Percentiles rank a stretch among this genome's conserved stretches.
Evolutionary conservation across 2,329 filamentous ascomycete species (phyloP).

Genomic region (Orbilia brochopaga): DNA sequence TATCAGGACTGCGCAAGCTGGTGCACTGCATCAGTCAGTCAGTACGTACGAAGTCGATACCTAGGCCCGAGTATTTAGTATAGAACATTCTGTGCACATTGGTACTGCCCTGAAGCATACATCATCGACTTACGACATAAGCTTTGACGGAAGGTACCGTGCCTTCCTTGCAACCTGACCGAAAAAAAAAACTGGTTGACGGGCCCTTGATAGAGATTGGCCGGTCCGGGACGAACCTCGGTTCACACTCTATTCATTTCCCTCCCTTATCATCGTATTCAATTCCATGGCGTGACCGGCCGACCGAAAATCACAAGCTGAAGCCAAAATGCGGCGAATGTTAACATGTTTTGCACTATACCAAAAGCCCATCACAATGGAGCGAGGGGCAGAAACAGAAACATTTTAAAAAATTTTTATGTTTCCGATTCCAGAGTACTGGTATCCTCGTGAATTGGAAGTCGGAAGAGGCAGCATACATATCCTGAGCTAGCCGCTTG

Average conservation of each 20-base stretch:
- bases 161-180: not conserved
- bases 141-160: not conserved
- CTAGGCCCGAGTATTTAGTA: not conserved
- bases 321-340: conserved; percentile 3
- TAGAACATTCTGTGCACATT: too few relatives aligned
- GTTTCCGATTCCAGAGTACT: too few relatives aligned
- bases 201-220: not conserved
- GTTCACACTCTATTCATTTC: not conserved
- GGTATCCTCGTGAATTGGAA: too few relatives aligned
- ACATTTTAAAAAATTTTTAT: too few relatives aligned
- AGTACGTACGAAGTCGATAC: not conserved
- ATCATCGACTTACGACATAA: not conserved
- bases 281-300: not conserved
- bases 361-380: conserved; percentile 24
- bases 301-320: conserved; percentile 36
- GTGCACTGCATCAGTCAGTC: not conserved
- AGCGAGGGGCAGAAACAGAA: not conserved
- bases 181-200: too few relatives aligned
- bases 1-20: conserved; percentile 1
- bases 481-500: not conserved
- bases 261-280: conserved; percentile 4
- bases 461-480: not conserved
- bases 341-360: conserved; percentile 31
- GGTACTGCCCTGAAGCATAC: not conserved
- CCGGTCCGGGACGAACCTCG: not conserved